Evolutionary conservation across 768 basidiomycete genomes (phyloP).

Genomic region (Suillus placidus): DNA sequence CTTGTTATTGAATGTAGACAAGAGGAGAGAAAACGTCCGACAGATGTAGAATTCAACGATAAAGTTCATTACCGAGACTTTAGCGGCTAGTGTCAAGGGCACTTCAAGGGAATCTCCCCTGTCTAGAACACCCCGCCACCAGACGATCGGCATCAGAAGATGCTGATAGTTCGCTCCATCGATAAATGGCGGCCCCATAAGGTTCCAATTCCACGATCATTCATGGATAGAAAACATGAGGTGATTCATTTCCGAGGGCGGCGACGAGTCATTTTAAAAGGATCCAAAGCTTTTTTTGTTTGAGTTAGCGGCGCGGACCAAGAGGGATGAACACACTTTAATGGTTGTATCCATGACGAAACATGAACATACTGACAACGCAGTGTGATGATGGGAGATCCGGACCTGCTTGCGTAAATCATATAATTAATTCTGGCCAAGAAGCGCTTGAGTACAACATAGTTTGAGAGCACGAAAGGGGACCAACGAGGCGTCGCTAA

Average conservation of each 20-base stretch:
- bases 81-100: constrained; percentile 11
- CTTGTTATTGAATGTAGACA: not conserved
- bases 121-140: constrained; percentile 22
- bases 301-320: constrained; percentile 1
- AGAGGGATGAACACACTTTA: not conserved
- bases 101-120: constrained; percentile 14
- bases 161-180: constrained; percentile 26
- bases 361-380: constrained; percentile 4
- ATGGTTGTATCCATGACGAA: constrained; percentile 25
- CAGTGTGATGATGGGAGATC: constrained; percentile 16
- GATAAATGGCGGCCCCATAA: constrained; percentile 27
- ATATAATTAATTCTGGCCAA: constrained; percentile 14
- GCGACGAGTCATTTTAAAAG: constrained; percentile 14
- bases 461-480: constrained; percentile 19
- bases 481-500: constrained; percentile 18
- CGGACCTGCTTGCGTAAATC: constrained; percentile 15
- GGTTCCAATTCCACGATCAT: constrained; percentile 28
- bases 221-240: constrained; percentile 33
- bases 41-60: constrained; percentile 1
- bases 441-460: constrained; percentile 15
- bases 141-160: constrained; percentile 28
- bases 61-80: constrained; percentile 29
- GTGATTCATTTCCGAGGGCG: constrained; percentile 37
- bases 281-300: not conserved
- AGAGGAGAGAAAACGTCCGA: not conserved